These are phyloP conservation scores for Hirschioporus abietinus DNA, from an alignment of 768 basidiomycete genomes.

Conservation along the genomic window DNA sequence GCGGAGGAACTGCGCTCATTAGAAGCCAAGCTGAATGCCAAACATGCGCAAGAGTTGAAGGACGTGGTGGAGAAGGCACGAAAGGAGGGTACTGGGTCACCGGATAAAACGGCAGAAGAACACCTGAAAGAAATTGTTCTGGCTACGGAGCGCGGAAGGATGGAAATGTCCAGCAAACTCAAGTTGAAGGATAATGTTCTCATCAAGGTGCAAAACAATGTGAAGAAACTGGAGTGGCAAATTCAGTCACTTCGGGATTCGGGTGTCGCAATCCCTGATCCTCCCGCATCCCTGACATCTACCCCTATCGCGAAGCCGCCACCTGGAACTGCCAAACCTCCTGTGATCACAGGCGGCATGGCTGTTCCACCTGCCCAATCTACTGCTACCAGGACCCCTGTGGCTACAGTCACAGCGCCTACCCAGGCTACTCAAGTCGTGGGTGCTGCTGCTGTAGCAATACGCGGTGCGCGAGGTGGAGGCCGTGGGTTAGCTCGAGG, in stretches of 20 bases:
- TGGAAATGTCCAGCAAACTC: constrained; percentile 53
- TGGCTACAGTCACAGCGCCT: background rate
- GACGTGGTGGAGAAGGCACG: background rate
- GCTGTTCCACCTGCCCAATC: constrained; percentile 14
- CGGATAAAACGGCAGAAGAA: background rate
- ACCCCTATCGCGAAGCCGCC: constrained; percentile 18
- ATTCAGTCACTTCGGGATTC: constrained; percentile 41
- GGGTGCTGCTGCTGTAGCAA: constrained; percentile 19
- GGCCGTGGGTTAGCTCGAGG: constrained; percentile 28
- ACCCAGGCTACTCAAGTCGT: constrained; percentile 18
- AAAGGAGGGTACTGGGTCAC: background rate
- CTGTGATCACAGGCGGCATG: background rate
- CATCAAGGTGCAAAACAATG: constrained; percentile 49
- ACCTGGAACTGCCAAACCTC: background rate
- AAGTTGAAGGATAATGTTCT: constrained; percentile 72
- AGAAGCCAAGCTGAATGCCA: constrained; percentile 44
- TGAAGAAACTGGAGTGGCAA: constrained; percentile 67
- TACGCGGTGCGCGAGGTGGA: constrained; percentile 25
- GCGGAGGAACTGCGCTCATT: constrained; percentile 53
- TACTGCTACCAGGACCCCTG: constrained; percentile 10
- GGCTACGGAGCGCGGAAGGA: constrained; percentile 65
- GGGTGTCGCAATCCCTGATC: constrained; percentile 13
- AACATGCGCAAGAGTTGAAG: constrained; percentile 36
- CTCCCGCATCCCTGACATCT: constrained; percentile 17
- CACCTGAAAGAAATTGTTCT: constrained; percentile 53